Conservation (phyloP, 129 eudicot species). For the sunflower (Helianthus annuus) region HanXRQr2.0-SUNRISE NC_035448.2:46401841-46402340, state of each 20-base stretch:
- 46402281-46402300: conserved; percentile 1
- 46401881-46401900: conserved; percentile 89
- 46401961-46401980: conserved; percentile 76
- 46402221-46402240: conserved; percentile 71
- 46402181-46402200: conserved; percentile 91
- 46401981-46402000: conserved; percentile 98
- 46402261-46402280: not conserved
- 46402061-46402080: not conserved
- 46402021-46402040: conserved; percentile 71
- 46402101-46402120: conserved; percentile 92
- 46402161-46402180: conserved; percentile 86
- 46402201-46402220: conserved; percentile 79
- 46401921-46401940: conserved; percentile 99
- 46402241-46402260: conserved; percentile 1
- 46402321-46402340: conserved; percentile 77
- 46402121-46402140: conserved; percentile 99
- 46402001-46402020: conserved; percentile 98
- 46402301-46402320: conserved; percentile 39
- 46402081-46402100: conserved; percentile 18
- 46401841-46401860: conserved; percentile 58
- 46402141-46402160: conserved; percentile 90
- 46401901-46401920: conserved; percentile 91
- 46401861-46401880: conserved; percentile 67
- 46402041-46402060: not conserved
- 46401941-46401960: conserved; percentile 92